Conservation (phyloP, 176 grass and related monocot species). For the Triticum dicoccoides region DNA sequence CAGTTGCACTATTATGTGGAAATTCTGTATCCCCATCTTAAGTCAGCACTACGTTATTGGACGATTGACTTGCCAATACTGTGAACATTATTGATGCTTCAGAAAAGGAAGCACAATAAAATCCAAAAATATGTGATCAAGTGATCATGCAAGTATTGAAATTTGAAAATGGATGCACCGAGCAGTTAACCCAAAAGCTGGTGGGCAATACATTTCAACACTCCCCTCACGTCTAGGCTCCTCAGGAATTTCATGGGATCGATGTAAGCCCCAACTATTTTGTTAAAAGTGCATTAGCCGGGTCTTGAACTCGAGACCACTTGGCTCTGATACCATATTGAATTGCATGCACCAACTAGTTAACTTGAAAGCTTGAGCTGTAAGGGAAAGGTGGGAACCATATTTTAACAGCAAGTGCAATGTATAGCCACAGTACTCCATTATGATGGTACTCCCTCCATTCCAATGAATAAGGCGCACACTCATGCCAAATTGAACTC, state of each 20-base stretch:
- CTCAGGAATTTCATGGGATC: background rate
- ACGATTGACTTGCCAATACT: background rate
- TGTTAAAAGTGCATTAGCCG: background rate
- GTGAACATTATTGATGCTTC: background rate
- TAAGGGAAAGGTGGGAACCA: background rate
- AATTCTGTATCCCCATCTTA: background rate
- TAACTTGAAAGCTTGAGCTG: background rate
- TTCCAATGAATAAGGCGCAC: too few relatives aligned
- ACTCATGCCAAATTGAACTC: too few relatives aligned
- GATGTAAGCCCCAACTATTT: background rate
- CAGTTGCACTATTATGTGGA: background rate
- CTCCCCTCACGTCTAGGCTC: background rate
- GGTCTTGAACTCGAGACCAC: background rate
- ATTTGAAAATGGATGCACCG: background rate
- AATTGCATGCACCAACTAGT: background rate
- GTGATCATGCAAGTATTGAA: background rate
- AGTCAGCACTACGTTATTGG: background rate
- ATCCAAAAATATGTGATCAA: background rate
- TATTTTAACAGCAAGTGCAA: background rate
- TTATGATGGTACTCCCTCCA: background rate
- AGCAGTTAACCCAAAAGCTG: background rate
- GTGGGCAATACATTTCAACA: background rate
- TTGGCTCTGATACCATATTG: background rate
- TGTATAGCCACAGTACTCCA: constrained; percentile 4
- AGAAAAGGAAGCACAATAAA: background rate